Conservation (phyloP, 108 stramenopile species). For the Cafeteria roenbergensis region DNA sequence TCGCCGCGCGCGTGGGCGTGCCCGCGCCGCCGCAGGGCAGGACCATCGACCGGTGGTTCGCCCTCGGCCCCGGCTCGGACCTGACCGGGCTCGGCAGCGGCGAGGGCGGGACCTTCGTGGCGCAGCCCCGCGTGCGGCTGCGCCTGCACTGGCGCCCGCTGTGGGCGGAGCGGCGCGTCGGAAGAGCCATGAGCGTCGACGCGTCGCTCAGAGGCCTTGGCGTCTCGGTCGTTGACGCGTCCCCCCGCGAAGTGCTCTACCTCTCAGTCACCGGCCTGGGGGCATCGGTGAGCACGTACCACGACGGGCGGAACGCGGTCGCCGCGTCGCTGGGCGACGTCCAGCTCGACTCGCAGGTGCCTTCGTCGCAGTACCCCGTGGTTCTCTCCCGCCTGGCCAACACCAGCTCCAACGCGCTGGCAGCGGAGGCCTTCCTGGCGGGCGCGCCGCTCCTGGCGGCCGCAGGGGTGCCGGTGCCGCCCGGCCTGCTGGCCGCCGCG, state of each 20-base stretch:
- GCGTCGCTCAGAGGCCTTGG: neutral
- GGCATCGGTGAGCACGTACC: neutral
- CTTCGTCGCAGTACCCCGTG: neutral
- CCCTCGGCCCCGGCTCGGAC: neutral
- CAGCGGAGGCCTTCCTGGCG: too few relatives aligned
- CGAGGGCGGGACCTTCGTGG: too few relatives aligned
- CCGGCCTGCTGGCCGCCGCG: too few relatives aligned
- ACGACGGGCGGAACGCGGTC: neutral
- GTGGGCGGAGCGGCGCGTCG: neutral
- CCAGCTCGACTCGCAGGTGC: neutral
- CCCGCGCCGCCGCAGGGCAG: neutral
- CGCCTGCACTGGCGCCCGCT: neutral
- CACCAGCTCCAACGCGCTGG: too few relatives aligned
- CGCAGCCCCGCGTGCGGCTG: too few relatives aligned
- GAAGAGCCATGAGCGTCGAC: neutral
- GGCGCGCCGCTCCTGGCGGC: too few relatives aligned
- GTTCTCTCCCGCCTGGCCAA: neutral
- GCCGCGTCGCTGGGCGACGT: neutral
- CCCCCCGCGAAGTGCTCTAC: neutral
- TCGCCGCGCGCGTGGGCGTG: neutral
- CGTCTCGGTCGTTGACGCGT: neutral
- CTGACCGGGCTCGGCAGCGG: neutral
- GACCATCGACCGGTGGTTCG: neutral
- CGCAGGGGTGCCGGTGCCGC: too few relatives aligned
- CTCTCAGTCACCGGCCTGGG: neutral